phyloP scores from a whole-genome alignment of 2,329 filamentous ascomycete species.

The Pseudogymnoascus sp. region DNA sequence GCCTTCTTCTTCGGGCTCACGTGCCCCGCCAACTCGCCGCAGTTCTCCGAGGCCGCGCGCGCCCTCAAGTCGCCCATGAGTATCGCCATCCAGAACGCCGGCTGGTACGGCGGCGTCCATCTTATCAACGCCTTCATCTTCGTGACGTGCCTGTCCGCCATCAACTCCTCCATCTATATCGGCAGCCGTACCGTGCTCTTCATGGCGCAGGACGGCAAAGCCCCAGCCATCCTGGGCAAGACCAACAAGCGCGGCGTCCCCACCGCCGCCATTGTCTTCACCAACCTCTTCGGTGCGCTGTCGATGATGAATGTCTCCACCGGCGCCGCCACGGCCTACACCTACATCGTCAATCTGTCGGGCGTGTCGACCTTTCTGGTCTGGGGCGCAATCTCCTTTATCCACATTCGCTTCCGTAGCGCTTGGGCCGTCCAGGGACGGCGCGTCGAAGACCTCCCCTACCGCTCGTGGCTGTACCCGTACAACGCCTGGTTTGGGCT shows the following conservation, averaged over 20 bases:
- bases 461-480: slow-evolving; percentile 47
- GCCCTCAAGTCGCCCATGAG: slow-evolving; percentile 68
- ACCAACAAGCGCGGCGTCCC: slow-evolving; percentile 58
- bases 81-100: slow-evolving; percentile 65
- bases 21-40: slow-evolving; percentile 60
- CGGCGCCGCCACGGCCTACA: slow-evolving; percentile 57
- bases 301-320: slow-evolving; percentile 69
- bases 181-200: slow-evolving; percentile 66
- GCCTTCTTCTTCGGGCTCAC: slow-evolving; percentile 71
- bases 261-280: slow-evolving; percentile 55
- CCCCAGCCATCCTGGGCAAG: slow-evolving; percentile 60
- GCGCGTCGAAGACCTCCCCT: slow-evolving; percentile 46
- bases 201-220: slow-evolving; percentile 68
- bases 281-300: slow-evolving; percentile 64
- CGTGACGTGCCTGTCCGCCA: slow-evolving; percentile 62
- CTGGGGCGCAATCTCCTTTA: slow-evolving; percentile 64
- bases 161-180: slow-evolving; percentile 73
- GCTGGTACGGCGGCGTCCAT: slow-evolving; percentile 65
- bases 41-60: slow-evolving; percentile 53
- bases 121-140: slow-evolving; percentile 74
- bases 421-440: slow-evolving; percentile 56
- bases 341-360: slow-evolving; percentile 62
- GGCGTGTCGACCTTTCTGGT: slow-evolving; percentile 67
- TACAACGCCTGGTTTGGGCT: slow-evolving; percentile 55
- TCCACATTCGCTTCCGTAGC: slow-evolving; percentile 63